Evolutionary conservation across 768 basidiomycete genomes (phyloP), one percentile per base, ranked within the genome.

Genomic region (Leccinum arenicola): DNA sequence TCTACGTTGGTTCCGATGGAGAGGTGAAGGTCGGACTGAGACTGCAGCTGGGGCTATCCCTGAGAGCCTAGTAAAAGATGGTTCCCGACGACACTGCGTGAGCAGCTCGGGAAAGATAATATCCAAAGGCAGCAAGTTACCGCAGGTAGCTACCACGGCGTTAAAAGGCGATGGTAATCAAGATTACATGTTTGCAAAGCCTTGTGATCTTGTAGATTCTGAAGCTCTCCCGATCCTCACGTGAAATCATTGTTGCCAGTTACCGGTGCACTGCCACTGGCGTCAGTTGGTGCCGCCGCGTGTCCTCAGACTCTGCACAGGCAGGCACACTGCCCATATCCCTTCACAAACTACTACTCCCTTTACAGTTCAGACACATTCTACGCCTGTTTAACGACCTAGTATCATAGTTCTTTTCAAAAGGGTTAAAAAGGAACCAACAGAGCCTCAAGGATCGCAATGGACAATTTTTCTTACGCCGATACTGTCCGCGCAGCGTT

Each of bases 401-500:
- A n/a, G 19, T n/a, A n/a, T 10, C 40, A 55, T 29, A 21, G 7
- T 25, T 23, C 0, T n/a, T 15, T 6, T 4, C 3, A 8, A 23
- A 54, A 27, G 56, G 47, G 10, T 25, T 17, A 36, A 35, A 53
- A 50, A 33, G 31, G 31, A 36, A 36, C 35, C 1, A 15, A 36
- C 15, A 15, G 29, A 29, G 21, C 19, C 3, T 50, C 6, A 40
- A 53, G 19, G 58, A 52, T 57, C 49, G 40, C 61, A 27, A 79
- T 82, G 79, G 80, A 72, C 53, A 61, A 51, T 17, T 82, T 84
- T 66, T 88, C 88, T 19, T 89, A 84, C 82, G 77, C 80, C 10
- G 88, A 89, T 65, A 80, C 74, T 48, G 52, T 87, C 55, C 80
- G 81, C 45, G 84, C 86, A 36, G 84, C 82, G 15, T 67, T 88